phyloP scores from a whole-genome alignment of 305 asterid genomes.

The Fraxinus baroniana region DNA sequence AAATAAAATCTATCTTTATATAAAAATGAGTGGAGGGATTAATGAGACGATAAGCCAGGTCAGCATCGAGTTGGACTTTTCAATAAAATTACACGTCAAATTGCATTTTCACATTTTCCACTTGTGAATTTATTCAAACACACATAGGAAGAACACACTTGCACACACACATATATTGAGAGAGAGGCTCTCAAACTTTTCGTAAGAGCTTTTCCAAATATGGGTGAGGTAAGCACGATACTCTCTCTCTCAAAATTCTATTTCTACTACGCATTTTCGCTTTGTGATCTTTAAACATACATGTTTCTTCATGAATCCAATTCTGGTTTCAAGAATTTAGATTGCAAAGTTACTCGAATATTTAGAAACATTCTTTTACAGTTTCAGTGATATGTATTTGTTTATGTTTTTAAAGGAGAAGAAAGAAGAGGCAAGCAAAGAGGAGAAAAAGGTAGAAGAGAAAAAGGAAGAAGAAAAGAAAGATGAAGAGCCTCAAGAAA shows the following conservation, averaged over 20 bases:
- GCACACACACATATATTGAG: not conserved
- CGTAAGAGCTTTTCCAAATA: not conserved
- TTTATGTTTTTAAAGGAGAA: constrained; percentile 34
- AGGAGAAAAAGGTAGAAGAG: not conserved
- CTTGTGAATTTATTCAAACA: too few relatives aligned
- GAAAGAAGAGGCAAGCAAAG: constrained; percentile 39
- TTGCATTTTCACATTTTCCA: not conserved
- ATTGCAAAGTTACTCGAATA: not conserved
- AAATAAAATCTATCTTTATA: too few relatives aligned
- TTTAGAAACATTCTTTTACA: not conserved
- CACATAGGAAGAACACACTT: not conserved
- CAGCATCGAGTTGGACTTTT: not conserved
- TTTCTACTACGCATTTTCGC: not conserved
- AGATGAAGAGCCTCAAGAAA: constrained; percentile 45
- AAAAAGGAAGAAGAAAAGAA: constrained; percentile 16
- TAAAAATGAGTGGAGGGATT: not conserved
- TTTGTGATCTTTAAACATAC: not conserved
- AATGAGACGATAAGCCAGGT: not conserved
- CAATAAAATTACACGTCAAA: not conserved
- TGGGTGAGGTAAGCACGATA: not conserved
- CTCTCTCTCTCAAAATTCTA: not conserved
- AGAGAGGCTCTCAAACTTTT: not conserved
- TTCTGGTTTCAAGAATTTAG: not conserved
- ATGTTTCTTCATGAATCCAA: not conserved
- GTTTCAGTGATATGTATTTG: not conserved